Evolutionary conservation across 1,284 basidiomycete genomes (phyloP), one percentile per base, ranked within the genome.

Genomic region (Blastosporella zonata): DNA sequence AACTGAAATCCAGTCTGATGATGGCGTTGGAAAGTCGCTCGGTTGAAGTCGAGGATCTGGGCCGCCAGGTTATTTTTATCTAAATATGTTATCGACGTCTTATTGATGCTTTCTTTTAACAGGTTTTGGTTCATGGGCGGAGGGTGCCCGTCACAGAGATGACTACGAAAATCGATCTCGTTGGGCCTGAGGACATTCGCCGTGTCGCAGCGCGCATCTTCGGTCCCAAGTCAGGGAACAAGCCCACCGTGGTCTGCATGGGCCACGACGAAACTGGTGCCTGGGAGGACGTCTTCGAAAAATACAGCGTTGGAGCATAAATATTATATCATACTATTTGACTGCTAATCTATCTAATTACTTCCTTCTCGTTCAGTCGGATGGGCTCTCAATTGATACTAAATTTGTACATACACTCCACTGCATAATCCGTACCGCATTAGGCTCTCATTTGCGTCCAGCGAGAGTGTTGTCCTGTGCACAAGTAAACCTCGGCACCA

Each of bases 21-120:
- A 98, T 98, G 96, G 92, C 93, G 3, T 72, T 98, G 37, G 96
- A 99, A 73, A 94, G 91, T 61, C 74, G 92, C 31, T 75, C 91
- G 20, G 85, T 97, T 2, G 92, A 93, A 62, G 92, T 95, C 1
- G 93, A 96, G 66, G 93, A 94, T 69, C 74, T 92, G 12, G 90
- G 90, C 27, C 75, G 89, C 58, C 87, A 89, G 80, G 84, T 85
- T 57, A 13, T 25, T 41, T 35, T 47, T 13, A 22, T 52, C 25
- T 12, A 9, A 3, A 31, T 12, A 6, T 9, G 25, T 6, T 9
- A 31, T 31, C 5, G 5, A 31, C 12, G 6, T 42, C n/a, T n/a
- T n/a, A 39, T 18, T 48, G 33, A 42, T n/a, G n/a, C n/a, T n/a
- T 49, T 41, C 6, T 22, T 38, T 8, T 1, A 54, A 17, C 72